Conservation (phyloP, 2,329 filamentous ascomycete species). For the Venturia nashicola region DNA sequence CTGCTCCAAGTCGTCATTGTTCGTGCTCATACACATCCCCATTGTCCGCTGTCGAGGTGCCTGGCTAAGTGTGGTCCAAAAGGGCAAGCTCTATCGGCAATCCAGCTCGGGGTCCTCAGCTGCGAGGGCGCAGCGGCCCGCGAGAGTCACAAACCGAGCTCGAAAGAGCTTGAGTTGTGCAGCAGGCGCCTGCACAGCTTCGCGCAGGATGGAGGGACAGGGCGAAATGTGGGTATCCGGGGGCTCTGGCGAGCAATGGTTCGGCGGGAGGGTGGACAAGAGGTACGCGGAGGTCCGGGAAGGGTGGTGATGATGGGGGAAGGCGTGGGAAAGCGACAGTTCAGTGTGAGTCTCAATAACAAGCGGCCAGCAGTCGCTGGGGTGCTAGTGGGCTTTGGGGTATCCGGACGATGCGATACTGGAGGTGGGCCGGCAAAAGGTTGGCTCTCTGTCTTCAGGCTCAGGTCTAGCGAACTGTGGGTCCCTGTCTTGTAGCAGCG, state of each 20-base stretch:
- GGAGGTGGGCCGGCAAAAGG: background rate
- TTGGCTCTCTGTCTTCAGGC: background rate
- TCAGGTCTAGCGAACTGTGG: background rate
- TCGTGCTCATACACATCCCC: constrained; percentile 85
- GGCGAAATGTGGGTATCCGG: constrained; percentile 2
- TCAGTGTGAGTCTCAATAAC: background rate
- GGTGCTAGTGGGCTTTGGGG: background rate
- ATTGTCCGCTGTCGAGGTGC: background rate
- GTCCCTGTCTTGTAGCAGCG: constrained; percentile 1
- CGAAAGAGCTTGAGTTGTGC: background rate
- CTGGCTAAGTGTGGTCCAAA: background rate
- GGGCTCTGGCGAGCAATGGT: background rate
- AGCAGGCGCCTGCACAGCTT: background rate
- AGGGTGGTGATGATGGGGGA: background rate
- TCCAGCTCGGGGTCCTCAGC: background rate
- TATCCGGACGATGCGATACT: background rate
- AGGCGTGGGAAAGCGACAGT: background rate
- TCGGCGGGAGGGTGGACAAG: background rate
- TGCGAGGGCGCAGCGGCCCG: constrained; percentile 9
- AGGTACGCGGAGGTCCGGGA: background rate
- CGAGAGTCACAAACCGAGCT: constrained; percentile 5
- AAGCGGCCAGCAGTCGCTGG: background rate
- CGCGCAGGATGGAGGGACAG: background rate
- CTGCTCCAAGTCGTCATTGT: constrained; percentile 75
- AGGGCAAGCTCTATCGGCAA: background rate